Conservation (phyloP, 169 alveolate genomes). For the Plasmodium sp. region DNA sequence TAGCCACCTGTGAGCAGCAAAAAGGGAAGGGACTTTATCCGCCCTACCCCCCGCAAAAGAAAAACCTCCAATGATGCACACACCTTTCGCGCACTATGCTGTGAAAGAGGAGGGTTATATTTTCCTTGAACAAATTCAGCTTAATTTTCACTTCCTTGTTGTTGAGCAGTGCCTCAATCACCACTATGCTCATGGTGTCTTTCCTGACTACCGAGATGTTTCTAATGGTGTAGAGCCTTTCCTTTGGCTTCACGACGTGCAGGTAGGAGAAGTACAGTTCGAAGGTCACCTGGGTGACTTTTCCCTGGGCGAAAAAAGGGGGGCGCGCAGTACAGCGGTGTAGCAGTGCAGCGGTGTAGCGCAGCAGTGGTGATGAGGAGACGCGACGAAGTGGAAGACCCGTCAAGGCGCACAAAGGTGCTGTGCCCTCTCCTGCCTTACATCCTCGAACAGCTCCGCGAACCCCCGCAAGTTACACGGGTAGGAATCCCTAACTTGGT, state of each 20-base stretch:
- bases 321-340: background rate
- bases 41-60: too few species aligned
- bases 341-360: background rate
- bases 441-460: constrained; percentile 12
- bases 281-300: background rate
- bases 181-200: background rate
- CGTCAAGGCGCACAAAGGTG: background rate
- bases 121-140: constrained; percentile 15
- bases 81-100: constrained; percentile 28
- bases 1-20: background rate
- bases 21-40: background rate
- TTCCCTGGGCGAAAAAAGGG: constrained; percentile 2
- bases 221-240: constrained; percentile 19
- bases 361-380: background rate
- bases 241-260: constrained; percentile 6
- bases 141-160: constrained; percentile 3
- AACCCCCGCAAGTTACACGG: constrained; percentile 27
- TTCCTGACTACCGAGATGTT: constrained; percentile 2
- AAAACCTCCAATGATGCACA: background rate
- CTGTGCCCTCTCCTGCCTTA: background rate
- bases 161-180: background rate
- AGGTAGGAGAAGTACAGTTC: constrained; percentile 40
- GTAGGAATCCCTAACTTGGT: constrained; percentile 13
- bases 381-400: background rate
- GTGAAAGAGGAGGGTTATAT: background rate